Evolutionary conservation across 1,284 basidiomycete species (phyloP), one percentile per base, ranked within the genome.

Genomic region (Apiotrichum laibachii): DNA sequence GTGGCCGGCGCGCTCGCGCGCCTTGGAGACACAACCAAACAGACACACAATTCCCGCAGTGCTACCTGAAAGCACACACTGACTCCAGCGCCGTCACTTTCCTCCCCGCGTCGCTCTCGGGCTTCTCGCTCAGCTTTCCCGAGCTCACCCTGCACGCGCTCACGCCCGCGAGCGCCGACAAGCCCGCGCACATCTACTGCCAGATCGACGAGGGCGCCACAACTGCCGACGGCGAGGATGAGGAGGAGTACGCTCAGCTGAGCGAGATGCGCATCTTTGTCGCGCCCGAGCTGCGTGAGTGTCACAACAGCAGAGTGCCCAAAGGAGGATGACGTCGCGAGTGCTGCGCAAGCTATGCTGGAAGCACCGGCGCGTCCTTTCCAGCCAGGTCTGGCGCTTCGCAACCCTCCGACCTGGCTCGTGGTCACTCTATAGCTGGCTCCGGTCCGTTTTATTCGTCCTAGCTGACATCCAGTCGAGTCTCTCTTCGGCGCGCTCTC

Each of bases 401-500:
- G 7, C 7, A 7, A 31, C 26, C n/a, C n/a, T n/a, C n/a, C n/a
- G n/a, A n/a, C n/a, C n/a, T n/a, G n/a, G n/a, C n/a, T n/a, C n/a
- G n/a, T 31, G 26, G 26, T 31, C 26, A 31, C 4, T 31, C 26
- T 31, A 7, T 4, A 31, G 26, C 26, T 31, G n/a, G n/a, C n/a
- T n/a, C n/a, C n/a, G n/a, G 9, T 13, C 22, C 6, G 22, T 26
- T 7, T 19, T 46, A 5, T 5, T 34, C 26, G 6, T 31, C 7
- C 26, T 31, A 11, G 26, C 60, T 64, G 43, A 47, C 59, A 19
- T 56, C 52, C 69, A 93, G 92, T 96, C 59, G 90, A 95, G 61
- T 73, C 82, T 15, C 89, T 98, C 54, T 98, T 97, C 71, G 86
- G 90, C 65, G 85, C 90, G 12, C 82, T 98, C 19, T 96, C 94